phyloP scores from a whole-genome alignment of 1,139 yeast species.

The Tardiomyces digboiensis region DNA sequence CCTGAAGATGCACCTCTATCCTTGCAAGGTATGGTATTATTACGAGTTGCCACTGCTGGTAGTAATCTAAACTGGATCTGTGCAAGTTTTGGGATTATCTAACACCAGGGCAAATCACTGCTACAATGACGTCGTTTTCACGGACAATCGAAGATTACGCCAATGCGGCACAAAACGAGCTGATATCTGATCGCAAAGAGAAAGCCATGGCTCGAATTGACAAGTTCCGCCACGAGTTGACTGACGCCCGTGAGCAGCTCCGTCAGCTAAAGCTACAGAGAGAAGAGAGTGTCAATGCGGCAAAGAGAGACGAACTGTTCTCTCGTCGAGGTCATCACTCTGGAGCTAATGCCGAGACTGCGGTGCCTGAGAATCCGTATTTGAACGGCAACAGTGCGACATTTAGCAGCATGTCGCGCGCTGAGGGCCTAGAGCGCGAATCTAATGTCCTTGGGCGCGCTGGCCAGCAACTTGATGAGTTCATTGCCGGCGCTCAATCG shows the following conservation, averaged over 20 bases:
- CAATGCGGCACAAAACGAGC: conserved; percentile 52
- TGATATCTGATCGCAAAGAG: conserved; percentile 43
- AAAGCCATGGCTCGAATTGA: conserved; percentile 57
- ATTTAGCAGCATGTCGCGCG: conserved; percentile 23
- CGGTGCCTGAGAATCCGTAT: conserved; percentile 55
- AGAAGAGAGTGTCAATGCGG: conserved; percentile 42
- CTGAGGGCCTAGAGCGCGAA: conserved; percentile 65
- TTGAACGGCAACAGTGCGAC: conserved; percentile 18
- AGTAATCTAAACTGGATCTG: no score
- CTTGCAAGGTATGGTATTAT: conserved; percentile 36
- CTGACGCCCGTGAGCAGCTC: conserved; percentile 48
- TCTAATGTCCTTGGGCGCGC: conserved; percentile 57
- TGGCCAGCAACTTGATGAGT: conserved; percentile 76
- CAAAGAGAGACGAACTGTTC: conserved; percentile 49
- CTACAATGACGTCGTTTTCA: conserved; percentile 64
- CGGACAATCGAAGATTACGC: conserved; percentile 75
- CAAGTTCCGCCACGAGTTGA: conserved; percentile 51
- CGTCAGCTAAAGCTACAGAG: conserved; percentile 53
- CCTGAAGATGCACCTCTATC: conserved; percentile 65
- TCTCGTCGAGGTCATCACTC: conserved; percentile 38
- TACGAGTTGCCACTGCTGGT: no score
- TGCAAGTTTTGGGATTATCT: no score
- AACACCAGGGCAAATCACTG: conserved; percentile 53
- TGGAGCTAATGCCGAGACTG: conserved; percentile 11
- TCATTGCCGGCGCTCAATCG: conserved; percentile 79